Evolutionary conservation across 2,329 filamentous ascomycete genomes (phyloP), one percentile per base, ranked within the genome.

Genomic region (Ilyonectria robusta): DNA sequence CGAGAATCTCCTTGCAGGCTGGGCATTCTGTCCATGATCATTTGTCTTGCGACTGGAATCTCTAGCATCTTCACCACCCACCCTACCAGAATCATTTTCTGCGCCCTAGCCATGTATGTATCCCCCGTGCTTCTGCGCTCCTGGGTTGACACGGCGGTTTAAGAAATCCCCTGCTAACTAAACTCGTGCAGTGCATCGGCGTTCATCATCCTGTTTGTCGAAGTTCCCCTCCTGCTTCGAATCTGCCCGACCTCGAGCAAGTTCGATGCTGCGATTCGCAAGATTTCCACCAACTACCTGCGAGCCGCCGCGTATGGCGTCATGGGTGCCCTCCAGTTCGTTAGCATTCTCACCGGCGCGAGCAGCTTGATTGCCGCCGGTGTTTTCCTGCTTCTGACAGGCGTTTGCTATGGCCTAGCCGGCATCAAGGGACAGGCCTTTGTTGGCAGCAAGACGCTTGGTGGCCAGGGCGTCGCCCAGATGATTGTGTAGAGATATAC

Each of bases 261-360:
- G 72, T 99, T 99, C 84, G 96, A 99, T 81, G 85, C 84, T 72
- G 92, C 94, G 80, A 95, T 99, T 81, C 94, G 95, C 82, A 92
- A 89, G 78, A 93, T 99, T 85, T 94, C 94, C 70, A 97, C 95
- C 66, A 98, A 98, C 86, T 98, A 95, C 85, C 97, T 96, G 91
- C 94, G 96, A 82, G 95, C 95, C 21, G 92, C 86, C 65, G 92
- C 97, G 79, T 99, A 99, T 83, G 83, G 84, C 65, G 83, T 89
- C 79, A 95, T 98, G 93, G 93, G 90, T 75, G 78, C 92, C 57
- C 81, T 97, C 51, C 94, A 98, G 82, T 98, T 93, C 89, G 84
- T 97, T 66, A 97, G 94, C 80, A 84, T 95, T 70, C 86, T 93
- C 67, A 77, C 84, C 23, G 79, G 82, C 53, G 80, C 88, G 10